phyloP scores from a whole-genome alignment of 2,329 filamentous ascomycete genomes.

The Amauroascus niger region DNA sequence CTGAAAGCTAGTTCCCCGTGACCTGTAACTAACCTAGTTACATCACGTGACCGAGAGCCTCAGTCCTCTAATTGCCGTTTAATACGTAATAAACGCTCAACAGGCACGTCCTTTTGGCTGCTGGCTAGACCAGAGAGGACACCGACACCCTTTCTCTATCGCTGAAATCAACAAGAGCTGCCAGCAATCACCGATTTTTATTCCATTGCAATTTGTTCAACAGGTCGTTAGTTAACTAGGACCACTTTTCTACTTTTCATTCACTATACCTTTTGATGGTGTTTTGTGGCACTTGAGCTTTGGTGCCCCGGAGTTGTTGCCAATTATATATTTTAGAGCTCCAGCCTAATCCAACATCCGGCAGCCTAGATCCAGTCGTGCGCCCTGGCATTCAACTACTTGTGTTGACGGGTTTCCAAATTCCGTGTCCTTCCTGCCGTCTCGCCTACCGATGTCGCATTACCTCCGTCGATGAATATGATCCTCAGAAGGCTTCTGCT shows the following conservation, averaged over 20 bases:
- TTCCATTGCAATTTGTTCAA: not conserved
- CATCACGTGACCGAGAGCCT: constrained; percentile 4
- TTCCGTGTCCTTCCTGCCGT: not conserved
- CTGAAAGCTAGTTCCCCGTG: too few relatives aligned
- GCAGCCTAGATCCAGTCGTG: not conserved
- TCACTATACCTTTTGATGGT: not conserved
- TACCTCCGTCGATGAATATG: constrained; percentile 26
- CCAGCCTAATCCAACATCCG: not conserved
- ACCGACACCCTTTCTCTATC: not conserved
- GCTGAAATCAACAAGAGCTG: not conserved
- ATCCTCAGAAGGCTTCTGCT: constrained; percentile 39
- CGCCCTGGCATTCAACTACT: not conserved
- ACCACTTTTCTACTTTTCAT: not conserved
- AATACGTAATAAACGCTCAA: not conserved
- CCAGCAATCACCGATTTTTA: not conserved
- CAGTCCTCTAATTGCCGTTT: not conserved
- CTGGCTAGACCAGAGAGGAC: constrained; percentile 5
- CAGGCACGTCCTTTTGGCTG: not conserved
- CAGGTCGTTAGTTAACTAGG: not conserved
- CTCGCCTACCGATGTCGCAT: constrained; percentile 1
- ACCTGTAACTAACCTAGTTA: too few relatives aligned
- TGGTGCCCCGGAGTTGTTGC: constrained; percentile 1
- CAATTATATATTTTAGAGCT: constrained; percentile 1
- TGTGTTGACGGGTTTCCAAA: not conserved
- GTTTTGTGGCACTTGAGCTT: not conserved